A percentile compares a stretch with the other conserved stretches of the same genome.
Conservation (phyloP, 805 yeast genomes). For the Vanderwaltozyma polyspora region DNA sequence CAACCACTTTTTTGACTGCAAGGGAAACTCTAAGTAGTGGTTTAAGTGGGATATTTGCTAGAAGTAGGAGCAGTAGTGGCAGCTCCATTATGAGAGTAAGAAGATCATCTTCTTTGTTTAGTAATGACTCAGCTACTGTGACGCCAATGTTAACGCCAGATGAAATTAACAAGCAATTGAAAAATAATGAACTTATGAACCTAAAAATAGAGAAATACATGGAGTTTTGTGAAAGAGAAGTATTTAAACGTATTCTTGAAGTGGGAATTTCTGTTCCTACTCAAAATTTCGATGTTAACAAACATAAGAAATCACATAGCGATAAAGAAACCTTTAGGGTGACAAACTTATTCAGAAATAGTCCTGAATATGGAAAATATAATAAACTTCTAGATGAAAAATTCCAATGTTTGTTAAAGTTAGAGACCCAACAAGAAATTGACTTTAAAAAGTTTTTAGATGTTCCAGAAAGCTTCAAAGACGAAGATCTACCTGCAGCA, state of each 20-base stretch:
- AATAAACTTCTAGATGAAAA: constrained; percentile 18
- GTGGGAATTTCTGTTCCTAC: constrained; percentile 25
- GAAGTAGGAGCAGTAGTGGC: constrained; percentile 25
- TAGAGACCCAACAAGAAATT: constrained; percentile 13
- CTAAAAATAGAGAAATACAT: constrained; percentile 20
- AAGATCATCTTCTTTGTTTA: constrained; percentile 23
- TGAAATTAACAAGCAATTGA: constrained; percentile 21
- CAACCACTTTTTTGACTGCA: constrained; percentile 13
- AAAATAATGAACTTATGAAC: constrained; percentile 17
- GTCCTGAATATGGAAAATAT: constrained; percentile 23
- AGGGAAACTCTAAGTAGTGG: constrained; percentile 26
- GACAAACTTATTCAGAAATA: constrained; percentile 21
- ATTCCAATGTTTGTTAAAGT: constrained; percentile 10
- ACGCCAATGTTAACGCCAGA: constrained; percentile 24
- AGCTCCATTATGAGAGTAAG: constrained; percentile 15
- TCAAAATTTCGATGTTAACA: constrained; percentile 2
- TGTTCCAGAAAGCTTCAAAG: constrained; percentile 9
- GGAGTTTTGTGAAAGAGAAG: constrained; percentile 23
- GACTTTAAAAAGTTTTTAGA: constrained; percentile 19
- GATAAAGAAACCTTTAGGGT: constrained; percentile 12
- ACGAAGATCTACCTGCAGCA: constrained; percentile 7
- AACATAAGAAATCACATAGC: neutral
- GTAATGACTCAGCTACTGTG: constrained; percentile 14
- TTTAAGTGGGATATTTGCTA: constrained; percentile 26
- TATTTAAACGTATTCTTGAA: constrained; percentile 20